Conservation (phyloP, 1,139 yeast genomes). For the Taphrina communis region DNA sequence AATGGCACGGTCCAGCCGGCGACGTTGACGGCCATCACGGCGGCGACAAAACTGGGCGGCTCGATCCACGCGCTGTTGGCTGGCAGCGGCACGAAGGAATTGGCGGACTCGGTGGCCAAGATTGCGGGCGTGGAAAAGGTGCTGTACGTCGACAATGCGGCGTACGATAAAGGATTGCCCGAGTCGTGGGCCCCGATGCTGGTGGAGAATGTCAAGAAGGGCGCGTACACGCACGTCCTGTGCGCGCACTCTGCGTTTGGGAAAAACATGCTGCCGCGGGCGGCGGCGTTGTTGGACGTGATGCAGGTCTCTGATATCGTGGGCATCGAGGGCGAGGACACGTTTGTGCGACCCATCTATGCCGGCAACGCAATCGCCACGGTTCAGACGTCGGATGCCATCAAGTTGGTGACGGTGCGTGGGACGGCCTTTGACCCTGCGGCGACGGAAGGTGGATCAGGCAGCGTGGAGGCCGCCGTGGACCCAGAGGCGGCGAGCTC, state of each 20-base stretch:
- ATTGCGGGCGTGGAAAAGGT: conserved; percentile 54
- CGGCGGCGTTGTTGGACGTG: conserved; percentile 80
- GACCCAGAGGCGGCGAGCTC: conserved; percentile 51
- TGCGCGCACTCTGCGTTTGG: conserved; percentile 87
- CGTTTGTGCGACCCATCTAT: conserved; percentile 90
- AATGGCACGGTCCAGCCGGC: conserved; percentile 40
- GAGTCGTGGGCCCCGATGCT: conserved; percentile 53
- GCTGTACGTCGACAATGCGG: conserved; percentile 52
- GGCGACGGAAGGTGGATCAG: conserved; percentile 54
- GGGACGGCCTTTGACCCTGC: conserved; percentile 78
- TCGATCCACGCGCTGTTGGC: conserved; percentile 55
- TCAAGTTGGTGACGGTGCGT: conserved; percentile 75
- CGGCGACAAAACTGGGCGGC: conserved; percentile 54
- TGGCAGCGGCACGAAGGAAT: conserved; percentile 52
- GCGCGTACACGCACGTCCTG: conserved; percentile 71
- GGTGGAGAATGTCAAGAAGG: conserved; percentile 54
- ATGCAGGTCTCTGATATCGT: conserved; percentile 88
- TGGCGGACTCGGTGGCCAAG: conserved; percentile 51
- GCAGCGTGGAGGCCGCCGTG: conserved; percentile 61
- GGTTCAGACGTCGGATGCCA: conserved; percentile 70
- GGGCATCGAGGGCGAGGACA: conserved; percentile 67
- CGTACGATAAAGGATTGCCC: conserved; percentile 54
- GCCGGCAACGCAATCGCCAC: conserved; percentile 95
- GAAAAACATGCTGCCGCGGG: conserved; percentile 82
- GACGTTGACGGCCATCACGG: conserved; percentile 51